Conservation (phyloP, 495 filamentous ascomycete species). For the Saxophila tyrrhenica region DNA sequence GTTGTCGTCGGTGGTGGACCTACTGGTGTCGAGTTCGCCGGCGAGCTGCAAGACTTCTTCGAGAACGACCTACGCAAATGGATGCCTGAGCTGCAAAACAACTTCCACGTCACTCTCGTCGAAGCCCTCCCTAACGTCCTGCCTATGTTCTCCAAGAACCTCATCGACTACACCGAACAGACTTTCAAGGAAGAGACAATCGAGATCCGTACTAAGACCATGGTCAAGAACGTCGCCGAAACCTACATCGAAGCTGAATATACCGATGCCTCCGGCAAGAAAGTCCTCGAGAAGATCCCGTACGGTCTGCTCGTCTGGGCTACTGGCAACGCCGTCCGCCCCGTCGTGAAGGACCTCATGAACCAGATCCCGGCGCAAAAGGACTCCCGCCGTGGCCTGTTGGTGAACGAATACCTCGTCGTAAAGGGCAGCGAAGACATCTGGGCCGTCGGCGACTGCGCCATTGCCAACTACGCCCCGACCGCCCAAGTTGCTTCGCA, state of each 20-base stretch:
- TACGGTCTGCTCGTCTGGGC: conserved; percentile 98
- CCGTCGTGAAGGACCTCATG: conserved; percentile 83
- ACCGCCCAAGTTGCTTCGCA: conserved; percentile 95
- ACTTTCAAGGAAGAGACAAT: conserved; percentile 99
- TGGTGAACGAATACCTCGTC: conserved; percentile 96
- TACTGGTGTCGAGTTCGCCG: conserved; percentile 96
- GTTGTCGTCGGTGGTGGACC: conserved; percentile 97
- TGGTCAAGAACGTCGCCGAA: conserved; percentile 95
- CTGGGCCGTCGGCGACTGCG: conserved; percentile 86
- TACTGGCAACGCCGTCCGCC: conserved; percentile 88
- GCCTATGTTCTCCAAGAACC: conserved; percentile 96
- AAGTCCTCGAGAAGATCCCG: conserved; percentile 68
- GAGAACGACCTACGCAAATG: conserved; percentile 95
- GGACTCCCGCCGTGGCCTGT: conserved; percentile 85
- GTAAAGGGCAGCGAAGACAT: conserved; percentile 94
- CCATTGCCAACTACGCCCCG: conserved; percentile 90
- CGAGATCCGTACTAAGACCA: conserved; percentile 91
- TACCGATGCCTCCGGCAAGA: conserved; percentile 74
- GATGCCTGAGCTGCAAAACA: conserved; percentile 85
- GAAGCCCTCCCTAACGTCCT: conserved; percentile 97
- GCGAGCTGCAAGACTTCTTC: conserved; percentile 97
- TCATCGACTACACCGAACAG: conserved; percentile 98
- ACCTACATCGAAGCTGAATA: conserved; percentile 89
- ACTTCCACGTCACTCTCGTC: conserved; percentile 93
- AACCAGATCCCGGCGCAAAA: conserved; percentile 84